Evolutionary conservation across 2,329 filamentous ascomycete species (phyloP).

Genomic region (Clathrospora elynae): DNA sequence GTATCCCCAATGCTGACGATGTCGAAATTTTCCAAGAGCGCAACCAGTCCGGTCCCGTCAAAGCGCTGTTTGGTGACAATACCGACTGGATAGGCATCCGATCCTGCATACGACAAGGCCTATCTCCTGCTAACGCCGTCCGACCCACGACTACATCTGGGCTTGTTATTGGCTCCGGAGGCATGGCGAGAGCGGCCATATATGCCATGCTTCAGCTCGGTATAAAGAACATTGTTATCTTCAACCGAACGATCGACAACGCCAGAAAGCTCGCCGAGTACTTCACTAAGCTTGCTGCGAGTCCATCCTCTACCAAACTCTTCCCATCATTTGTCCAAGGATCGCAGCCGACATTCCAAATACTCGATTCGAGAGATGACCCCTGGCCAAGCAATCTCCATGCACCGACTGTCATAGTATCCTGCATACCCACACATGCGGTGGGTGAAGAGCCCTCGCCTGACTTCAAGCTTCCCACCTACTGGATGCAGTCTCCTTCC

Average conservation of each 20-base stretch:
- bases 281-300: constrained; percentile 60
- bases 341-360: constrained; percentile 56
- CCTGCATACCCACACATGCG: constrained; percentile 73
- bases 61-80: constrained; percentile 75
- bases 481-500: constrained; percentile 73
- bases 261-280: constrained; percentile 70
- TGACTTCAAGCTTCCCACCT: constrained; percentile 69
- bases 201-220: constrained; percentile 81
- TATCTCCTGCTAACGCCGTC: constrained; percentile 71
- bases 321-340: constrained; percentile 30
- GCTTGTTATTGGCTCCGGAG: constrained; percentile 63
- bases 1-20: constrained; percentile 61
- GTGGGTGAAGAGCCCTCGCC: constrained; percentile 67
- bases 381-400: constrained; percentile 67
- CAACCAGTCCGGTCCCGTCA: constrained; percentile 68
- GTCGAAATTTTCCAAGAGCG: constrained; percentile 58
- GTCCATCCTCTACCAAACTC: constrained; percentile 23
- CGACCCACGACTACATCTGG: constrained; percentile 55
- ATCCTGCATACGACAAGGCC: constrained; percentile 70
- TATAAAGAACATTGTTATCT: constrained; percentile 74
- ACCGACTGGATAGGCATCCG: constrained; percentile 81
- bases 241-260: constrained; percentile 69
- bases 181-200: constrained; percentile 77
- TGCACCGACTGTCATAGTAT: constrained; percentile 73
- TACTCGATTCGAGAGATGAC: constrained; percentile 63